Evolutionary conservation across 768 basidiomycete species (phyloP).

Genomic region (Exidia glandulosa): DNA sequence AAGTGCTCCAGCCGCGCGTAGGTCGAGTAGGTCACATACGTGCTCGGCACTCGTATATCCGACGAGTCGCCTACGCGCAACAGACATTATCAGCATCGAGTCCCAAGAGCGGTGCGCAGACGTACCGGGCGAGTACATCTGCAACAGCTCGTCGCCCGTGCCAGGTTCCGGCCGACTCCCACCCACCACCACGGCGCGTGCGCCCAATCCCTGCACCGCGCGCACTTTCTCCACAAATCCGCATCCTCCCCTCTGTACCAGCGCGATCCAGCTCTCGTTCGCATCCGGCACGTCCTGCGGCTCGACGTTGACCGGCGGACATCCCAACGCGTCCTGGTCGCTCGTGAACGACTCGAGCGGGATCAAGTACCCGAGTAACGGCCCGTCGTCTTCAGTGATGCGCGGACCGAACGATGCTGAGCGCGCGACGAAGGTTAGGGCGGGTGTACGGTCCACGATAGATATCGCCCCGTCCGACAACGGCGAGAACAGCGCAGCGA

Average conservation of each 20-base stretch:
- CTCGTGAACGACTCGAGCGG: conserved; percentile 54
- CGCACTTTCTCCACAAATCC: conserved; percentile 80
- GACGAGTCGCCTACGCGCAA: conserved; percentile 59
- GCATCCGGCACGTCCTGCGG: conserved; percentile 44
- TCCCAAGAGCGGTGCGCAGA: conserved; percentile 7
- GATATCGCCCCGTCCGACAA: conserved; percentile 27
- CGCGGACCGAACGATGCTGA: conserved; percentile 61
- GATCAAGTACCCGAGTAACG: conserved; percentile 61
- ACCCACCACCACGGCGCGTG: conserved; percentile 85
- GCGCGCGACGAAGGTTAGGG: conserved; percentile 59
- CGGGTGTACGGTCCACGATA: conserved; percentile 63
- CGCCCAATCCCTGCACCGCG: conserved; percentile 51
- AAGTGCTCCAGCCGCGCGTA: conserved; percentile 61
- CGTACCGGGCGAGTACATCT: conserved; percentile 87
- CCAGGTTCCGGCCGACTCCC: conserved; percentile 59
- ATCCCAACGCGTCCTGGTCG: conserved; percentile 30
- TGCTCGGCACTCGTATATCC: conserved; percentile 73
- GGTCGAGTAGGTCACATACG: conserved; percentile 79
- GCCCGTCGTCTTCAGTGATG: conserved; percentile 44
- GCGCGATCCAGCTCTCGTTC: conserved; percentile 76
- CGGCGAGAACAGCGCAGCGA: not conserved
- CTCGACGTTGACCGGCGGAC: conserved; percentile 52
- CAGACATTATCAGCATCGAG: not conserved
- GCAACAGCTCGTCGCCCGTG: conserved; percentile 65
- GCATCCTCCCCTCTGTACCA: conserved; percentile 82